Conservation (phyloP, 140 eudicot genomes). For the Erigeron philadelphicus region DNA sequence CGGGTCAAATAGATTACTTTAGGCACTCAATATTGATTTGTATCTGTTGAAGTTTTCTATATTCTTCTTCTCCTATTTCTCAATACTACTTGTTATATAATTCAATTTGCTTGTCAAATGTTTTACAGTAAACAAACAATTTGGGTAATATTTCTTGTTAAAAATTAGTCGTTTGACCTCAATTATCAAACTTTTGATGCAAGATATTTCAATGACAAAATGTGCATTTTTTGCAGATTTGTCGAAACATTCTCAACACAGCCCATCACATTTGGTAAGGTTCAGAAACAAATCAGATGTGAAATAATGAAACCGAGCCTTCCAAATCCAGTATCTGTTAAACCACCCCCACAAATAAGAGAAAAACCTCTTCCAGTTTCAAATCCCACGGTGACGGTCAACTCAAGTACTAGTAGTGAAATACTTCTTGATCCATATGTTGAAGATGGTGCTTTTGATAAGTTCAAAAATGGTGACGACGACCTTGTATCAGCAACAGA, state of each 20-base stretch:
- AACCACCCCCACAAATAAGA: conserved; percentile 18
- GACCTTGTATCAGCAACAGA: conserved; percentile 21
- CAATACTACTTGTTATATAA: neutral
- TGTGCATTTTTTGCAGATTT: conserved; percentile 50
- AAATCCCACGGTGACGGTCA: conserved; percentile 12
- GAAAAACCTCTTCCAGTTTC: conserved; percentile 29
- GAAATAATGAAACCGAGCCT: conserved; percentile 42
- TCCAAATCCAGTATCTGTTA: conserved; percentile 19
- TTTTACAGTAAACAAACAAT: neutral
- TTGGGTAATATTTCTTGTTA: neutral
- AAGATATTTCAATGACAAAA: conserved; percentile 5
- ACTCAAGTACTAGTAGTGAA: conserved; percentile 28
- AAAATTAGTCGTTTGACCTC: conserved; percentile 13
- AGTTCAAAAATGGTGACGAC: conserved; percentile 26
- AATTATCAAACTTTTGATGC: conserved; percentile 11
- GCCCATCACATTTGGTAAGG: conserved; percentile 66
- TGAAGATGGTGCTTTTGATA: conserved; percentile 30
- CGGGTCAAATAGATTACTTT: neutral
- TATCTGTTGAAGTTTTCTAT: neutral
- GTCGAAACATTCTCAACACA: conserved; percentile 49
- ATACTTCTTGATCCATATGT: conserved; percentile 20
- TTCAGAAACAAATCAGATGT: conserved; percentile 70
- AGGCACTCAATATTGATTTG: neutral
- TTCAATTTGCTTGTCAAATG: neutral
- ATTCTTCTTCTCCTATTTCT: neutral